Evolutionary conservation across 2,329 filamentous ascomycete species (phyloP).

Genomic region (Zymoseptoria crescenta): DNA sequence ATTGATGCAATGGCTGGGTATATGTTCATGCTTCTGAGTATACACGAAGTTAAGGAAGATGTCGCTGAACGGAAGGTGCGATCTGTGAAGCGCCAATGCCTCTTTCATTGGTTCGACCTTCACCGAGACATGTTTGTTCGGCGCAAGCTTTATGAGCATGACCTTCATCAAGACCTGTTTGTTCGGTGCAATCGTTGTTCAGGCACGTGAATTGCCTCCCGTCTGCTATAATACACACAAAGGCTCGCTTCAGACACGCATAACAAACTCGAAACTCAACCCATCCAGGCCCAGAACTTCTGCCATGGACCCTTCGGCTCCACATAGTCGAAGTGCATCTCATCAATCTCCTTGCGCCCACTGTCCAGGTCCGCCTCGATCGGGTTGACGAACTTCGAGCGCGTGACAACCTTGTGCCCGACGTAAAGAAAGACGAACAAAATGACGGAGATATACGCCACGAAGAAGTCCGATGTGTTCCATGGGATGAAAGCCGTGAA

Average conservation of each 20-base stretch:
- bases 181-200: background rate
- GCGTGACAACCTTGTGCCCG: conserved; percentile 60
- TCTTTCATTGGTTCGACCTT: background rate
- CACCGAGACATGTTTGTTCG: background rate
- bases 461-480: conserved; percentile 63
- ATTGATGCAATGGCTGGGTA: background rate
- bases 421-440: conserved; percentile 62
- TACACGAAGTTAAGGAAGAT: background rate
- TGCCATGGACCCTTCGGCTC: conserved; percentile 26
- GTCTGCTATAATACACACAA: background rate
- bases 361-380: conserved; percentile 37
- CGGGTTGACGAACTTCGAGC: conserved; percentile 34
- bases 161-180: background rate
- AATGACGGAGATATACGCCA: conserved; percentile 64
- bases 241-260: background rate
- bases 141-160: background rate
- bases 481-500: conserved; percentile 70
- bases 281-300: conserved; percentile 27
- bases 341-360: conserved; percentile 33
- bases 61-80: background rate
- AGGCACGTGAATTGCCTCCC: background rate
- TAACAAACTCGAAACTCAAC: conserved; percentile 3
- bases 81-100: background rate
- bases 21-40: background rate
- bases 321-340: conserved; percentile 27